phyloP scores from a whole-genome alignment of 1,284 basidiomycete genomes.

The Fomes fomentarius region DNA sequence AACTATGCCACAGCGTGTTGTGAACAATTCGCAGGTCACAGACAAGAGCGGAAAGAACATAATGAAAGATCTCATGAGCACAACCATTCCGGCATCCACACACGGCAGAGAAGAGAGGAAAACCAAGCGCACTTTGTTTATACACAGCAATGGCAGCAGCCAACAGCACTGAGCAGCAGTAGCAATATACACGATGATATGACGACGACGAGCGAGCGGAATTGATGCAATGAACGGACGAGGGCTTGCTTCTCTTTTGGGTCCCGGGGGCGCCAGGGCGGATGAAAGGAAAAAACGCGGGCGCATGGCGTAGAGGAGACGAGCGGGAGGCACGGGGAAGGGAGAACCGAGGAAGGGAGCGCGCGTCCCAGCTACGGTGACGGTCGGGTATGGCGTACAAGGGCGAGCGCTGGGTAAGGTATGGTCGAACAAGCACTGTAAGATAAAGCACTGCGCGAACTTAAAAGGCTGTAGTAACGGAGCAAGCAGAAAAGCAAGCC shows the following conservation, averaged over 20 bases:
- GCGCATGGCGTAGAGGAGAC: background rate
- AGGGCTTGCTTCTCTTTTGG: background rate
- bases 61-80: background rate
- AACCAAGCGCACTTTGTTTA: conserved; percentile 4
- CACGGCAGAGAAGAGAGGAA: background rate
- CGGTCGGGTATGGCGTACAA: no score
- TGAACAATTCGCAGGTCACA: no score
- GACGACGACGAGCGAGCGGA: background rate
- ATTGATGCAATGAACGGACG: background rate
- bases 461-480: background rate
- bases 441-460: background rate
- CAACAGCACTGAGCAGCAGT: no score
- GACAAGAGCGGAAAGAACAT: background rate
- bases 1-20: no score
- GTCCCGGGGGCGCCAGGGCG: background rate
- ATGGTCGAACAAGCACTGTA: no score
- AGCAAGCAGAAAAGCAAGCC: background rate
- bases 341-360: no score
- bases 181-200: background rate
- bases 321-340: background rate
- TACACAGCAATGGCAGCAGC: background rate
- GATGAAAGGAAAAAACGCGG: background rate
- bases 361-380: no score
- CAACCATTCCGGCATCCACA: background rate
- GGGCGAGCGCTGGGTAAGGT: background rate